Base-by-base conservation (phyloP, 2,329 filamentous ascomycete species). In the Stagonosporopsis tanaceti region DNA sequence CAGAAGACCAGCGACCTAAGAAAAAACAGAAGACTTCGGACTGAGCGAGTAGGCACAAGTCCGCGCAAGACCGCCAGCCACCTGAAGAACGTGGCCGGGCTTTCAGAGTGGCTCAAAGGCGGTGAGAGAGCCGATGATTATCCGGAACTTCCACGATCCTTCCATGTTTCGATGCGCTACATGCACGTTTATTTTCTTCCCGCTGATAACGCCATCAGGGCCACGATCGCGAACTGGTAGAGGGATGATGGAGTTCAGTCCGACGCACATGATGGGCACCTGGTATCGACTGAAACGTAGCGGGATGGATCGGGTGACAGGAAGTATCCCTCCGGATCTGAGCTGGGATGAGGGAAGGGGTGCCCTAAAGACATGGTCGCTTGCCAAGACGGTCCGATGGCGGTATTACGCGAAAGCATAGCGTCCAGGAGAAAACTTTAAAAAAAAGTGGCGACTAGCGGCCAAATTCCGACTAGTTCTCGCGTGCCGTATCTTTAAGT, bases 11-110 rank as follows among this genome's bases (percentile, higher is more conserved):
- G 72, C 79, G 85, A 65, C 86, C 86, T 14, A 88, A 87, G 79
- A 88, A 88, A 80, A 88, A 88, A 79, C 79, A 80, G 57, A 88
- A 89, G 79, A 82, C 76, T 48, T 62, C 71, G 52, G 69, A 74
- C 63, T 72, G 64, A 72, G 62, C 39, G 54, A 39, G 15, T 6
- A 32, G 6, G 25, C 8, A 27, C 25, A 1, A 27, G 25, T 27
- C 8, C 8, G 25, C 25, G 25, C 25, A 8, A 27, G 25, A 27
- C 5, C n/a, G 30, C 50, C 48, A 53, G 40, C 37, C 51, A 53
- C 45, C 41, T 55, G 24, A 32, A 39, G 17, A 44, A 47, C 34
- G 54, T 50, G 56, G 47, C 32, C 34, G 47, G 41, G 47, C 40
- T n/a, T 51, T 22, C 20, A 34, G 42, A 41, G 41, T 32, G 34